Evolutionary conservation across 306 rosid species (phyloP), one percentile per base, ranked within the genome.

Genomic region (Cicer yamashitae): DNA sequence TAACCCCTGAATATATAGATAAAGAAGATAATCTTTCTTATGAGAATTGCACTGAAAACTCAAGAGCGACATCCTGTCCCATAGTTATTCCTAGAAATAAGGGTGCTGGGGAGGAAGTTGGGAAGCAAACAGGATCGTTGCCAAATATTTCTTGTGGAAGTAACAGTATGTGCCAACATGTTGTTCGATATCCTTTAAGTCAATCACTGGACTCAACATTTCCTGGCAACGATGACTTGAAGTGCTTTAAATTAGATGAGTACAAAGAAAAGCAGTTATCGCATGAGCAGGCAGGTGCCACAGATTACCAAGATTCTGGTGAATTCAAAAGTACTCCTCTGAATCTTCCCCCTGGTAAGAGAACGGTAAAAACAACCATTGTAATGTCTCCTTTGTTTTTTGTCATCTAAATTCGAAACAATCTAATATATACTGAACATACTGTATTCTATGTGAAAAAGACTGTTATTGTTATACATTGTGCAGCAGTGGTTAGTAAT

Each of bases 301-400:
- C 82, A 53, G 85, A 73, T 78, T 18, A 63, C 77, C 66, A 44
- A 45, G 76, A 51, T 84, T 62, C 87, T 12, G 89, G 52, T 64
- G 89, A 83, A 85, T 57, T 75, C 51, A 59, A 75, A 73, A 81
- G 52, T 78, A 68, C 56, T 58, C 64, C 76, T 61, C 79, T 61
- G n/a, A 72, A 61, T 75, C 82, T 84, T 65, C 79, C 82, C 46
- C 48, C 69, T 48, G 96, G 89, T 90, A 89, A 89, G 91, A 80
- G 41, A 69, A 15, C 74, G 71, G 8, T 45, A 48, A 47, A 48
- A 57, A 50, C 70, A 47, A 40, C 74, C 77, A 46, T n/a, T 15
- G 71, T 41, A 54, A 47, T 20, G 22, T 43, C 43, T 76, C 40
- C 57, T 39, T 63, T 48, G 34, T 48, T 73, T 80, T 63, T 46